Evolutionary conservation across 805 yeast species (phyloP).

Genomic region (Wickerhamomyces subpelliculosus): DNA sequence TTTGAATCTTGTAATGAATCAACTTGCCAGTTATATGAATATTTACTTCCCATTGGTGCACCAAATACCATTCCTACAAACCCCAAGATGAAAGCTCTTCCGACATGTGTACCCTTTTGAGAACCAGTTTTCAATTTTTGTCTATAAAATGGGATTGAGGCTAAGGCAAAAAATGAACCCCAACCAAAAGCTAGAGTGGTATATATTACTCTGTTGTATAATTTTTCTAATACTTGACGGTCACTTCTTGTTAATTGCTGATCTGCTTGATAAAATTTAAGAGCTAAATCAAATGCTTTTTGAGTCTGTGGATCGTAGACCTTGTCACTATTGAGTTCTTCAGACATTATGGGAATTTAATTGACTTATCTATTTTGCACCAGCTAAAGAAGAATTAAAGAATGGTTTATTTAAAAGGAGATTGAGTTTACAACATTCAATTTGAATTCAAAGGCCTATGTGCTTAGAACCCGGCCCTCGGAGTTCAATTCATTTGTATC

Average conservation of each 20-base stretch:
- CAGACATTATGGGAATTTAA: not conserved
- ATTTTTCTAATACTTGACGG: constrained; percentile 32
- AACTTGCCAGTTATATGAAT: constrained; percentile 27
- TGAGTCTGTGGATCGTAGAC: constrained; percentile 10
- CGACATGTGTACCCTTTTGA: constrained; percentile 32
- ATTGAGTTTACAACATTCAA: too few relatives aligned
- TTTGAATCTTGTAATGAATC: constrained; percentile 23
- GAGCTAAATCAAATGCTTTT: constrained; percentile 35
- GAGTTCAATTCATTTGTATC: too few relatives aligned
- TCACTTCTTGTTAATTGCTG: constrained; percentile 34
- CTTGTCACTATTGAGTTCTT: not conserved
- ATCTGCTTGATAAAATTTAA: constrained; percentile 44
- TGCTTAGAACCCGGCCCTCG: too few relatives aligned
- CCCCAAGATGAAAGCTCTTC: constrained; percentile 35
- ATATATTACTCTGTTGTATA: constrained; percentile 29
- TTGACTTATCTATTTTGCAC: too few relatives aligned
- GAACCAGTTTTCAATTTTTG: constrained; percentile 27
- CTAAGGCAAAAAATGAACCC: constrained; percentile 34
- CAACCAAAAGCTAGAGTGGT: constrained; percentile 32
- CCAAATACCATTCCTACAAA: constrained; percentile 30
- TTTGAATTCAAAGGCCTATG: too few relatives aligned
- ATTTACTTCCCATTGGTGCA: constrained; percentile 25
- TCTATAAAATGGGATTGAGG: constrained; percentile 34
- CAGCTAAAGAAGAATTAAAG: too few relatives aligned
- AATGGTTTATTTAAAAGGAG: too few relatives aligned